phyloP scores from a whole-genome alignment of 176 grass and related monocot genomes.

The Otatea glauca region DNA sequence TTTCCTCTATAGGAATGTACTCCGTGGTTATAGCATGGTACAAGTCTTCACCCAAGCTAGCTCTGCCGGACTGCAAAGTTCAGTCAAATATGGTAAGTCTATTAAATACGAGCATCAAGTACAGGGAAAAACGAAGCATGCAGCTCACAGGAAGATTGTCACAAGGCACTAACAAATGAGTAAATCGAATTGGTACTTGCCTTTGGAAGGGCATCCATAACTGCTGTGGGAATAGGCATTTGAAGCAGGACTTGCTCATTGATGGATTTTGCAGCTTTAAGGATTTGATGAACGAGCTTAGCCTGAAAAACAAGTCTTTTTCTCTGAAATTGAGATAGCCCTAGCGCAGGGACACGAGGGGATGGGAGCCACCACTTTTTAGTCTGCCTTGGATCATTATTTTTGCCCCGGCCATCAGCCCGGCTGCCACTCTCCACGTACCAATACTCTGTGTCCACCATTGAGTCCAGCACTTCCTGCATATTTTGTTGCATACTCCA shows the following conservation, averaged over 20 bases:
- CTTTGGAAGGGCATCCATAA: constrained; percentile 87
- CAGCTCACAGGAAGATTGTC: neutral
- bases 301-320: constrained; percentile 86
- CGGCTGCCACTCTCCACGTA: constrained; percentile 80
- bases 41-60: constrained; percentile 86
- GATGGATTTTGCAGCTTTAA: constrained; percentile 94
- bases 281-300: constrained; percentile 91
- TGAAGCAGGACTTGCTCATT: constrained; percentile 85
- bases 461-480: constrained; percentile 88
- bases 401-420: constrained; percentile 41
- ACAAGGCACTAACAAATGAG: neutral
- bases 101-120: neutral
- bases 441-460: constrained; percentile 90
- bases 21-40: constrained; percentile 75
- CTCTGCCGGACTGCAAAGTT: constrained; percentile 80
- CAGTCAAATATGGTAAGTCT: neutral
- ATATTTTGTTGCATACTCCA: constrained; percentile 33
- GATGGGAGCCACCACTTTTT: constrained; percentile 98
- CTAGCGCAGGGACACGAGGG: constrained; percentile 72
- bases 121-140: neutral
- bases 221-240: constrained; percentile 70
- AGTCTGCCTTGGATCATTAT: constrained; percentile 55
- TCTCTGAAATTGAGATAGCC: constrained; percentile 66
- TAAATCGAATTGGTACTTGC: constrained; percentile 49
- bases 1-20: constrained; percentile 73